Base-by-base conservation (phyloP, 495 filamentous ascomycete genomes). In the Neurospora terricola region DNA sequence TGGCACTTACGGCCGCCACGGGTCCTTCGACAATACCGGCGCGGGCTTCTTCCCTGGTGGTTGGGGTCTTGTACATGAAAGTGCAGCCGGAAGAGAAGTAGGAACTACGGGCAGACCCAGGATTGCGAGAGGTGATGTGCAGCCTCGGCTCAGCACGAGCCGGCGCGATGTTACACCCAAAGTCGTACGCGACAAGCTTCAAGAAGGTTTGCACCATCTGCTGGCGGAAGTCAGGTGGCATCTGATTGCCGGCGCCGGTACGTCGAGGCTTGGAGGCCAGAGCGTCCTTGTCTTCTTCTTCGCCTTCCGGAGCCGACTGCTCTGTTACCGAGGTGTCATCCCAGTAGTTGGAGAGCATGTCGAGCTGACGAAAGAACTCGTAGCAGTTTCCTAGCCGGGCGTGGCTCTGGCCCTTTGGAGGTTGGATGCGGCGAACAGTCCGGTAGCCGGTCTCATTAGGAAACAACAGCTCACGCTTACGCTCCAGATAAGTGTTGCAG, bases 131-230 rank as follows among this genome's bases (percentile, higher is more conserved):
- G 73, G 66, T 82, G 27, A 93, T 79, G 36, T 87, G 82, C 2
- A 94, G 79, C 27, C 89, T 85, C 3, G 92, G 92, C 43, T 89
- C 89, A 18, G 85, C 79, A 10, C 89, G 86, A 6, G 92, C 87
- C 16, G 88, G 82, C 0, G 86, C 83, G 48, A 93, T 86, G 70
- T 91, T 91, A 81, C 92, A 94, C 30, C 89, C 89, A 78, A 94
- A 96, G 40, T 91, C 89, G 87, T 93, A 96, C 9, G 90, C 87
- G 1, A 91, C 88, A 59, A 92, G 88, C 82, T 97, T 94, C 38
- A 96, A 80, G 73, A 97, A 92, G 16, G 89, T 86, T 10, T 88
- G 84, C 38, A 96, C 80, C 16, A 90, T 86, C 39, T 91, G 90
- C 43, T 92, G 87, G 37, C 93, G 92, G 75, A 89, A 88, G 59